Conservation (phyloP, 768 basidiomycete species). For the Cystobasidium ongulense region DNA sequence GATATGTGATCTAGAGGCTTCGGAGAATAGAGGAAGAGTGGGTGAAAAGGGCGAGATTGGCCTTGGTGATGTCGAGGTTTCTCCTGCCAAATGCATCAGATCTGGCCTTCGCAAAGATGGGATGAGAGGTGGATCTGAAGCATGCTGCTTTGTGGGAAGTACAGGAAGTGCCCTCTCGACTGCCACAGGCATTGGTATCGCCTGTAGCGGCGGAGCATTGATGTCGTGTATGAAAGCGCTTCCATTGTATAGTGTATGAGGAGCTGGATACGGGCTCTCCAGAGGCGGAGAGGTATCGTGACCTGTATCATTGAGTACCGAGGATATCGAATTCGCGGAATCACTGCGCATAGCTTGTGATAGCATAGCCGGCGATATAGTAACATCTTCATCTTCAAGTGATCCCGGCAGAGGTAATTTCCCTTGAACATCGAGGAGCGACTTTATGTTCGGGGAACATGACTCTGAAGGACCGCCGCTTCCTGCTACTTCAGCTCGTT, state of each 20-base stretch:
- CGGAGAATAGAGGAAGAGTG: not conserved
- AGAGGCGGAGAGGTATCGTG: not conserved
- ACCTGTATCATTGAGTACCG: slow-evolving; percentile 11
- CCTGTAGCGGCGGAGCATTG: not conserved
- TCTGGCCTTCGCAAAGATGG: not conserved
- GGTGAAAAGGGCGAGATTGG: slow-evolving; percentile 29
- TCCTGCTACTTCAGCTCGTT: not conserved
- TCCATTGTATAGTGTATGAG: not conserved
- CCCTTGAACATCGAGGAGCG: not conserved
- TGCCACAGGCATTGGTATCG: not conserved
- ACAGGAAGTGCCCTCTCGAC: not conserved
- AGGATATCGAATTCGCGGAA: slow-evolving; percentile 21
- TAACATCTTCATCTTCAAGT: not conserved
- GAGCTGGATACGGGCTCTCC: not conserved
- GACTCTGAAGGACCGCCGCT: too few relatives aligned
- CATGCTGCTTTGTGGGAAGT: not conserved
- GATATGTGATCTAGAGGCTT: not conserved
- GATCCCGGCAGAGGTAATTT: slow-evolving; percentile 10
- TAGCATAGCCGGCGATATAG: not conserved
- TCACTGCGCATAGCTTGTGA: not conserved
- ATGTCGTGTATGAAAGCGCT: not conserved
- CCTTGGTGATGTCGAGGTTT: not conserved
- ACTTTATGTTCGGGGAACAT: not conserved
- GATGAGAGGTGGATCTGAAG: slow-evolving; percentile 23
- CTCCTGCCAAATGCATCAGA: not conserved